Base-by-base conservation (phyloP, 495 filamentous ascomycete genomes). In the Lindgomyces ingoldianus region DNA sequence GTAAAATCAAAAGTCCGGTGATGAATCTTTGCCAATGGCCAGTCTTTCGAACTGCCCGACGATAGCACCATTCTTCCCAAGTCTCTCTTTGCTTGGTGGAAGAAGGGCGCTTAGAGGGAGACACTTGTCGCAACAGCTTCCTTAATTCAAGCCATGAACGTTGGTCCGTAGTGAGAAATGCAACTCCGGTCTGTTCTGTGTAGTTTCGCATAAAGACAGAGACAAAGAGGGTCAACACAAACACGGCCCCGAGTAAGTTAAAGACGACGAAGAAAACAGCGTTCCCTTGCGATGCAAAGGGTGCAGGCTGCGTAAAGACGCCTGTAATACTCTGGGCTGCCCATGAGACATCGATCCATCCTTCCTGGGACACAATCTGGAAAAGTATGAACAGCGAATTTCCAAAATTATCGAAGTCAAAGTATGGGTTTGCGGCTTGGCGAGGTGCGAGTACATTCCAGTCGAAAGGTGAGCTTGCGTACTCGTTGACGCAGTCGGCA, bases 131-230 rank as follows among this genome's bases (percentile, higher is more conserved):
- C 8, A 99, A 83, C 19, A 96, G 81, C 78, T 99, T 99, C 52
- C 94, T 83, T 67, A 99, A 75, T 76, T 99, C 94, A 22, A 98
- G 82, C 94, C 94, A 99, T 0, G 93, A 96, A 65, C 94, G 87
- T 75, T 99, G 94, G 67, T 99, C 94, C 1, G 95, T 89, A 8
- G 94, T 99, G 68, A 99, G 76, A 75, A 92, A 99, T 0, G 94
- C 94, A 57, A 99, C 94, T 9, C 94, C 94, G 10, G 94, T 99
- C 75, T 98, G 92, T 78, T 99, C 94, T 2, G 94, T 98, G 78
- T 98, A 98, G 74, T 95, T 98, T 46, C 94, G 89, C 95, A 99
- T 99, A 75, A 99, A 99, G 50, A 99, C 94, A 64, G 94, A 97
- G 33, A 98, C 94, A 73, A 99, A 99, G 72, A 99, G 79, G 1